Evolutionary conservation across 176 grass and related monocot genomes (phyloP).

Genomic region (Raddia guianensis): DNA sequence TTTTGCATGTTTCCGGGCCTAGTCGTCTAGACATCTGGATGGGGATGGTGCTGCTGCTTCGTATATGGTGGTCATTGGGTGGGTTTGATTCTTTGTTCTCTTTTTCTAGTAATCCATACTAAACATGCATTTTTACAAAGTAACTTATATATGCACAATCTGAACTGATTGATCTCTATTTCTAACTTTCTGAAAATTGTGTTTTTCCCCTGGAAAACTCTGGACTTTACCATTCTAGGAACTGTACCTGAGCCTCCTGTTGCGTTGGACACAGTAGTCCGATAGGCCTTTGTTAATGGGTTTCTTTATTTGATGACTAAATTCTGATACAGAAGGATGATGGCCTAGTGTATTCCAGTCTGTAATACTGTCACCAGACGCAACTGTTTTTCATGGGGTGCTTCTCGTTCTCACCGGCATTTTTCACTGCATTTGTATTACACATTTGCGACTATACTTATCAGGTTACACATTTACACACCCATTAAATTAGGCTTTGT

Average conservation of each 20-base stretch:
- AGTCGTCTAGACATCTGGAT: neutral
- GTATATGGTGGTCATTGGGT: neutral
- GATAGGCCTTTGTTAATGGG: neutral
- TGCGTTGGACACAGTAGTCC: neutral
- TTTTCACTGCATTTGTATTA: neutral
- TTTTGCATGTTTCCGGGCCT: neutral
- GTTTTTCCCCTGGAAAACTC: neutral
- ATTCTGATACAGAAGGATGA: neutral
- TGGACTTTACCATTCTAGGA: neutral
- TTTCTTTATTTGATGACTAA: neutral
- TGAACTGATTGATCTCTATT: neutral
- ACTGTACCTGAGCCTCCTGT: neutral
- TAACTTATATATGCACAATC: neutral
- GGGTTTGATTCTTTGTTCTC: neutral
- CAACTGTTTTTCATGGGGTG: neutral
- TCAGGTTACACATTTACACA: neutral
- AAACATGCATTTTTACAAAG: neutral
- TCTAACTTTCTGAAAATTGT: slow-evolving; percentile 9
- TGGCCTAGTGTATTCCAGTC: neutral
- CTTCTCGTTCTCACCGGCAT: neutral
- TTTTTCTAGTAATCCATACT: neutral
- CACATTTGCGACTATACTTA: neutral
- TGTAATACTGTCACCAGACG: neutral
- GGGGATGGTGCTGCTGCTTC: neutral
- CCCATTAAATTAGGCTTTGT: neutral